Evolutionary conservation across 2,329 filamentous ascomycete species (phyloP).

Genomic region (Colletotrichum higginsianum): DNA sequence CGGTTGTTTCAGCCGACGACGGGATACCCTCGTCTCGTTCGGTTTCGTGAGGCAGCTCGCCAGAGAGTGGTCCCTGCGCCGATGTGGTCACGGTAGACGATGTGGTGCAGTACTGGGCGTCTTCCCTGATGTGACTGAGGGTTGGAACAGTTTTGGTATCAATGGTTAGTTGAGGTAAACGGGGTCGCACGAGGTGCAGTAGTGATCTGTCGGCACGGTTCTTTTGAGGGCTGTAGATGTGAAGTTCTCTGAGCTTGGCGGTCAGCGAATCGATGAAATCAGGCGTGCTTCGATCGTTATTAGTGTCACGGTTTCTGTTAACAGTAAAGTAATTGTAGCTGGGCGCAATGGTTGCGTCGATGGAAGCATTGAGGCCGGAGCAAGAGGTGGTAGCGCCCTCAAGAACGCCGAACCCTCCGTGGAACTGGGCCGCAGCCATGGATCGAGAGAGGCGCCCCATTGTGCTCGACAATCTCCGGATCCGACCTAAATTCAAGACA

Average conservation of each 20-base stretch:
- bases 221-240: slow-evolving; percentile 44
- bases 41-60: slow-evolving; percentile 12
- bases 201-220: slow-evolving; percentile 29
- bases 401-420: slow-evolving; percentile 22
- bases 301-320: slow-evolving; percentile 50
- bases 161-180: slow-evolving; percentile 17
- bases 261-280: slow-evolving; percentile 51
- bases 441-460: slow-evolving; percentile 37
- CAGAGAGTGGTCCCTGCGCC: slow-evolving; percentile 36
- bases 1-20: slow-evolving; percentile 35
- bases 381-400: slow-evolving; percentile 32
- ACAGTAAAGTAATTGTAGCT: slow-evolving; percentile 31
- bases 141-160: slow-evolving; percentile 25
- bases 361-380: slow-evolving; percentile 13
- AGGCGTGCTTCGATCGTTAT: slow-evolving; percentile 47
- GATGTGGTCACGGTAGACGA: slow-evolving; percentile 15
- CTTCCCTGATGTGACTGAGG: slow-evolving; percentile 28
- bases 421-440: slow-evolving; percentile 19
- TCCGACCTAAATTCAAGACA: slow-evolving; percentile 34
- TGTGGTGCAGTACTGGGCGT: slow-evolving; percentile 20
- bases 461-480: slow-evolving; percentile 37
- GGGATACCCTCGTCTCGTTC: slow-evolving; percentile 32
- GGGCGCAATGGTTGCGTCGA: slow-evolving; percentile 15
- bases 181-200: slow-evolving; percentile 6
- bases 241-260: slow-evolving; percentile 52